These are phyloP conservation scores for Malassezia sympodialis DNA, from an alignment of 1,284 basidiomycete species.

Conservation along the genomic window DNA sequence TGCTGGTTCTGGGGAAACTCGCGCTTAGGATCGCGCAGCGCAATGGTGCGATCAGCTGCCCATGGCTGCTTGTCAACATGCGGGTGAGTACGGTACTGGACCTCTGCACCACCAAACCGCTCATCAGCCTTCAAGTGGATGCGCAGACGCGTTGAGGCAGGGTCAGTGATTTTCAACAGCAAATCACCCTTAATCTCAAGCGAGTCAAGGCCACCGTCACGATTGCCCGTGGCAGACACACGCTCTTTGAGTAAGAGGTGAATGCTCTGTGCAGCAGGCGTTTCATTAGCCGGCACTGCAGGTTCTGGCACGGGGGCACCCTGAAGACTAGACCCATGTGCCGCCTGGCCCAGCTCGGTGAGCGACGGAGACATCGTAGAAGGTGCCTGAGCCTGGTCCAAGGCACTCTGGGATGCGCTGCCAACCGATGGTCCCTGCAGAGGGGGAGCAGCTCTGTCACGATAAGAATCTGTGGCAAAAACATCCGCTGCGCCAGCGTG, in stretches of 20 bases:
- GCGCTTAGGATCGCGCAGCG: slow-evolving; percentile 70
- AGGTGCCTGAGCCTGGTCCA: not conserved
- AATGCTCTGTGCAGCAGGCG: slow-evolving; percentile 54
- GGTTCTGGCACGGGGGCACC: not conserved
- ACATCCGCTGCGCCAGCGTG: not conserved
- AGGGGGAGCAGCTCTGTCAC: not conserved
- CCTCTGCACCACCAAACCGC: slow-evolving; percentile 58
- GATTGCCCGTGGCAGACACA: slow-evolving; percentile 66
- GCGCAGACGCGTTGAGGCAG: slow-evolving; percentile 64
- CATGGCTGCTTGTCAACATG: slow-evolving; percentile 78
- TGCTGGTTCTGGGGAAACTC: slow-evolving; percentile 78
- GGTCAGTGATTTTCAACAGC: slow-evolving; percentile 73
- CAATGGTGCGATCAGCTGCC: slow-evolving; percentile 59
- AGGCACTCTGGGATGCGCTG: not conserved
- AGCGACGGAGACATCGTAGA: not conserved
- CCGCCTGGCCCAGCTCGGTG: not conserved
- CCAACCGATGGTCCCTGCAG: not conserved
- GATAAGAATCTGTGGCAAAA: not conserved
- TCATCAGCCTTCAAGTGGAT: slow-evolving; percentile 57
- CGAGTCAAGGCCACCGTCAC: slow-evolving; percentile 79
- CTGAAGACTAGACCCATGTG: not conserved
- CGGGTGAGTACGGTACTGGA: slow-evolving; percentile 91
- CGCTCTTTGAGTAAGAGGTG: slow-evolving; percentile 77
- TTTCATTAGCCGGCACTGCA: not conserved
- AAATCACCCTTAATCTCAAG: slow-evolving; percentile 90